Evolutionary conservation across 441 rosid genomes (phyloP), one percentile per base, ranked within the genome.

Genomic region (Adansonia rubrostipa): DNA sequence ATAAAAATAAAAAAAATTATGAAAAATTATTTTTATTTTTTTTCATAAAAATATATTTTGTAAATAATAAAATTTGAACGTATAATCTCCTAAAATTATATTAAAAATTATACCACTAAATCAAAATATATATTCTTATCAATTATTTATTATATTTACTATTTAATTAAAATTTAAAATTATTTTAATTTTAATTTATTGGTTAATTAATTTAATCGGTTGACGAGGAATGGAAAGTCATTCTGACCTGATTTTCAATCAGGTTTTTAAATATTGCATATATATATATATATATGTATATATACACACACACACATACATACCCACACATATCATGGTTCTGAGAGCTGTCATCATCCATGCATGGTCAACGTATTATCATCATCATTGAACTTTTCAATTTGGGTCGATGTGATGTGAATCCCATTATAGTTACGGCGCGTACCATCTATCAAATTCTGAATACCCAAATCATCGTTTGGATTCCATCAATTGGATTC

Each of bases 301-400:
- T 6, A 61, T 13, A 17, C 3, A 10, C 36, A 28, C 3, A 28
- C 36, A 28, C 3, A 36, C 40, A 36, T 3, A 36, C 40, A 36
- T 10, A 9, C 13, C 0, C 0, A 56, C 10, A 66, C 10, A 19
- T 7, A 24, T 71, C 28, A 71, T 53, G 63, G 56, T 5, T 72
- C 5, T 56, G 64, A 72, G 64, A 72, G 62, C n/a, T 40, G 64
- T 56, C 65, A 72, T 73, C 63, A 71, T 71, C 48, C 75, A 54
- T 36, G 48, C 48, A 71, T 71, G 75, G 50, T 54, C 63, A 48
- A 71, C 75, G 36, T 53, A n/a, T 36, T 53, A n/a, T 36, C 40
- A 36, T 33, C 17, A 54, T 54, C 9, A 71, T 54, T 9, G n/a
- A 9, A n/a, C 75, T 36, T n/a, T 10, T 19, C n/a, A 69, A 48